Evolutionary conservation across 768 basidiomycete genomes (phyloP), one percentile per base, ranked within the genome.

Genomic region (Leucogyrophana mollusca): DNA sequence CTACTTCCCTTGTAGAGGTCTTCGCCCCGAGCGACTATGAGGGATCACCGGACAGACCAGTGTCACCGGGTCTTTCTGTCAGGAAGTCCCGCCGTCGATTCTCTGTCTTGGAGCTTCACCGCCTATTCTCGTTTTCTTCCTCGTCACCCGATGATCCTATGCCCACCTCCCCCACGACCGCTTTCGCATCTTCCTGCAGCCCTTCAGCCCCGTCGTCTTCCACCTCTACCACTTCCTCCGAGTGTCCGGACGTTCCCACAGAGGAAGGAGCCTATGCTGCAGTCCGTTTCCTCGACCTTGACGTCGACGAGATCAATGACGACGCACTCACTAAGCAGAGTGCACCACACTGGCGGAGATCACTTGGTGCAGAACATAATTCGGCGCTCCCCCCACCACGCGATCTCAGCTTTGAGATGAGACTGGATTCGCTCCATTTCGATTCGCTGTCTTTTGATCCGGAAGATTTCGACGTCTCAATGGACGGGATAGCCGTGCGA

Each of bases 401-500:
- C 25, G 76, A 83, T 41, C 50, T 66, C 51, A 77, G 74, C 50
- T 65, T 82, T 40, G 82, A 88, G 68, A 80, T 85, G 83, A 70
- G 66, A 30, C 77, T 88, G 11, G 82, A 86, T 57, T 86, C 86
- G 24, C 68, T 88, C 44, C 83, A 85, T 58, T 88, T 88, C 58
- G 86, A 88, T 52, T 71, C 77, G 1, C 54, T 88, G 36, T 84
- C 82, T 43, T 84, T 88, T 45, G 83, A 88, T 58, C 72, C 74
- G 20, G 78, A 82, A 52, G 72, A 70, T 33, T 83, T 85, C 59
- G 50, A 62, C 43, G 30, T 66, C 23, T 43, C 53, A 34, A 54
- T 51, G 64, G 55, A 62, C 32, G 47, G 47, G 9, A 42, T 30
- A 30, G 27, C 27, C 13, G 27, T 30, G 27, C 27, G 27, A 30